Conservation (phyloP, 768 basidiomycete species). For the Tulasnella sp. region DNA sequence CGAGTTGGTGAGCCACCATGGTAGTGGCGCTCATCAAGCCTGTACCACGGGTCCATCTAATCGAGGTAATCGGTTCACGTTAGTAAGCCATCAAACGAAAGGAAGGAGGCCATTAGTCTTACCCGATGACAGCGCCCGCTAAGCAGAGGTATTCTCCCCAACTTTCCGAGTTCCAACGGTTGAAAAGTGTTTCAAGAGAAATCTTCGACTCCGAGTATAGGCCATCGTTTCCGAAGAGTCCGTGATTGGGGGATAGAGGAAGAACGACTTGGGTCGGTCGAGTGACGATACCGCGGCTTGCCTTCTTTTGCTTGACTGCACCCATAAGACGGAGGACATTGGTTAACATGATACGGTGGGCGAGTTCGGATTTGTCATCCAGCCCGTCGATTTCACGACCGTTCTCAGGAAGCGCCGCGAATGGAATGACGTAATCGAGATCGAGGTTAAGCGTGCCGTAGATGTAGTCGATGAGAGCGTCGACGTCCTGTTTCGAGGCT, state of each 20-base stretch:
- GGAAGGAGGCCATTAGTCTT: slow-evolving; percentile 29
- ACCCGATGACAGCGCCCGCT: slow-evolving; percentile 98
- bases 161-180: slow-evolving; percentile 94
- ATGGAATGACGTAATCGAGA: slow-evolving; percentile 96
- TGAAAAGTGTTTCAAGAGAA: slow-evolving; percentile 94
- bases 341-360: slow-evolving; percentile 97
- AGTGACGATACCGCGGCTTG: slow-evolving; percentile 91
- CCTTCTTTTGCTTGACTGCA: slow-evolving; percentile 97
- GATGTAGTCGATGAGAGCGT: slow-evolving; percentile 96
- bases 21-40: slow-evolving; percentile 95
- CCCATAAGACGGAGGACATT: slow-evolving; percentile 94
- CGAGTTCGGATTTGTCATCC: slow-evolving; percentile 95
- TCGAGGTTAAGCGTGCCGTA: slow-evolving; percentile 93
- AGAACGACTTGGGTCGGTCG: slow-evolving; percentile 98
- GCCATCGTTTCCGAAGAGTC: slow-evolving; percentile 95
- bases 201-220: slow-evolving; percentile 98
- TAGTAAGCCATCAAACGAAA: not conserved
- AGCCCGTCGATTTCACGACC: slow-evolving; percentile 96
- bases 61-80: not conserved
- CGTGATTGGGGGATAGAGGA: slow-evolving; percentile 96
- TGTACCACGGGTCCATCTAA: slow-evolving; percentile 94
- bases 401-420: slow-evolving; percentile 97
- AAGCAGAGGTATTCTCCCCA: slow-evolving; percentile 99
- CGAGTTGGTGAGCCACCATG: slow-evolving; percentile 88
- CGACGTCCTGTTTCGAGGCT: slow-evolving; percentile 96